Percentiles rank a stretch among this genome's conserved stretches.
Evolutionary conservation across 441 rosid genomes (phyloP).

Genomic region (Breynia disticha): DNA sequence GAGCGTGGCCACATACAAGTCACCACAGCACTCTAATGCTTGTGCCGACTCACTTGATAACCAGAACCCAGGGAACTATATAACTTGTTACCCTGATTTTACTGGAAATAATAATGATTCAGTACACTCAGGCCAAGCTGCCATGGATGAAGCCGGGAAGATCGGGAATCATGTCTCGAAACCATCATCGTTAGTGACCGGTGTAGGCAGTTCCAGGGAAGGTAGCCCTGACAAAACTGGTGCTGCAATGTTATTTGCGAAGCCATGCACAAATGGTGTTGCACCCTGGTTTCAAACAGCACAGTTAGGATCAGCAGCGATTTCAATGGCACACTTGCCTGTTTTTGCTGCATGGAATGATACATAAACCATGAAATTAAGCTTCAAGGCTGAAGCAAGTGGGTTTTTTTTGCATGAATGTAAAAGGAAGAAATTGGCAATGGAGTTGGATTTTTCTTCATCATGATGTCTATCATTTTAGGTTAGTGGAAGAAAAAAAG

Average conservation of each 20-base stretch:
- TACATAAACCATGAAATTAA: conserved; percentile 21
- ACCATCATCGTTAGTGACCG: conserved; percentile 55
- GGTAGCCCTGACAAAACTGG: conserved; percentile 50
- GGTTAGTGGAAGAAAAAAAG: conserved; percentile 21
- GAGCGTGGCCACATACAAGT: conserved; percentile 25
- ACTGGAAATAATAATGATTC: conserved; percentile 30
- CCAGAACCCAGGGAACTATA: background rate
- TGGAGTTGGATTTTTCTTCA: conserved; percentile 12
- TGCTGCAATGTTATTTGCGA: conserved; percentile 29
- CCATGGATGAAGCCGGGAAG: conserved; percentile 27
- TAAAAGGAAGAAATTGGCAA: background rate
- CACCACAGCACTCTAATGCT: conserved; percentile 20
- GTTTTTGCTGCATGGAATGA: conserved; percentile 74
- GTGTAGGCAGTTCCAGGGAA: conserved; percentile 59
- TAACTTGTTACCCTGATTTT: conserved; percentile 12
- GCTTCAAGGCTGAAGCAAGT: background rate
- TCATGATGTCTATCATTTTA: conserved; percentile 11
- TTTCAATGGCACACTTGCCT: conserved; percentile 57
- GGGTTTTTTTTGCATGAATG: conserved; percentile 25
- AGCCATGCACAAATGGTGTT: conserved; percentile 32
- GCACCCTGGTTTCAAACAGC: conserved; percentile 45
- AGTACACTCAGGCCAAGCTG: conserved; percentile 23
- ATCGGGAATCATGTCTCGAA: conserved; percentile 38
- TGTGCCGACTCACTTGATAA: background rate
- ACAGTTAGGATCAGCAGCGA: conserved; percentile 34